Evolutionary conservation across 305 asterid genomes (phyloP).

Genomic region (Fraxinus albicans): DNA sequence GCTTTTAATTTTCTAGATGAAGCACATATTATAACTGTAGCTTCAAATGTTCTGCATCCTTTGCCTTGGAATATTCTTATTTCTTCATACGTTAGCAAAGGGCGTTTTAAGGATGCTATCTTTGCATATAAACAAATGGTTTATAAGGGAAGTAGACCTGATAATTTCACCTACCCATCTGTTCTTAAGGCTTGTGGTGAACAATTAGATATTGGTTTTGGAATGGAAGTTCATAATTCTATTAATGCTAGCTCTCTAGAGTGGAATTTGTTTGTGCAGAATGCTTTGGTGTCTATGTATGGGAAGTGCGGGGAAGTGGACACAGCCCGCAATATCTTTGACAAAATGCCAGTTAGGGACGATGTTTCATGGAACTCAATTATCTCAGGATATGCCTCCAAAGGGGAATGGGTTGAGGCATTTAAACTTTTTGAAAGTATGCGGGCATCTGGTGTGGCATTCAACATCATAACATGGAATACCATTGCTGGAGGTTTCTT

Average conservation of each 20-base stretch:
- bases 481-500: conserved; percentile 72
- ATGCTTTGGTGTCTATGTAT: conserved; percentile 80
- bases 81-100: conserved; percentile 55
- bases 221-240: conserved; percentile 62
- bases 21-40: conserved; percentile 46
- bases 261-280: conserved; percentile 66
- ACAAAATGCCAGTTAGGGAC: conserved; percentile 59
- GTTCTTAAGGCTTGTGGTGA: conserved; percentile 90
- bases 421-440: conserved; percentile 59
- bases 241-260: conserved; percentile 38
- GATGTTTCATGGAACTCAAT: conserved; percentile 81
- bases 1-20: conserved; percentile 43
- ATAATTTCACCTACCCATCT: conserved; percentile 72
- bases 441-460: conserved; percentile 41
- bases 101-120: conserved; percentile 45
- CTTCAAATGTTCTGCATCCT: conserved; percentile 49
- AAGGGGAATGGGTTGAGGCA: conserved; percentile 68
- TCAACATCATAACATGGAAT: conserved; percentile 64
- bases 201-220: conserved; percentile 53
- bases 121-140: conserved; percentile 57
- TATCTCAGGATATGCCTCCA: conserved; percentile 68
- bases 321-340: conserved; percentile 60
- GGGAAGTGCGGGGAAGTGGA: conserved; percentile 73
- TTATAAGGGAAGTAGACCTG: conserved; percentile 47
- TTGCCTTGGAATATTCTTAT: conserved; percentile 83